Percentiles rank a stretch among this genome's conserved stretches.
Conservation (phyloP, 805 yeast species). For the Pichia nakasei region DNA sequence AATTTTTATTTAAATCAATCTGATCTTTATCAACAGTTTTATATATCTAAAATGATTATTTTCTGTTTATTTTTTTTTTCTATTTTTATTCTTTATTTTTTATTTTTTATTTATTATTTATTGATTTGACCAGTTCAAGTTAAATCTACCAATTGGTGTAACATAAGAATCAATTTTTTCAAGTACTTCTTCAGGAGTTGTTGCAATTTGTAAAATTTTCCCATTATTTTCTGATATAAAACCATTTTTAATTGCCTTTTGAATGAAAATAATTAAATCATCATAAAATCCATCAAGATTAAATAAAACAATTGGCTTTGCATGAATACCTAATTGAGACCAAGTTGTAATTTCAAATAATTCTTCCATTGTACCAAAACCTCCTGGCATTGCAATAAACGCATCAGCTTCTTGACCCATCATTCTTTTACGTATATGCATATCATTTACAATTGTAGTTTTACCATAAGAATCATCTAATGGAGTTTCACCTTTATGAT, state of each 20-base stretch:
- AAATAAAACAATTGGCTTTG: conserved; percentile 69
- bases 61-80: background rate
- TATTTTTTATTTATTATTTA: background rate
- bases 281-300: conserved; percentile 79
- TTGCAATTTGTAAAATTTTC: conserved; percentile 59
- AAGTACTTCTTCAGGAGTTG: conserved; percentile 60
- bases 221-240: conserved; percentile 64
- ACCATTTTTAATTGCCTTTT: conserved; percentile 51
- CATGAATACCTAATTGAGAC: conserved; percentile 83
- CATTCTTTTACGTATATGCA: conserved; percentile 81
- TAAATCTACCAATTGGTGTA: conserved; percentile 66
- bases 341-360: conserved; percentile 85
- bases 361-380: conserved; percentile 86
- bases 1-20: no score
- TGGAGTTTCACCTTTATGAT: conserved; percentile 60
- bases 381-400: conserved; percentile 86
- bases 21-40: no score
- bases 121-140: conserved; percentile 54
- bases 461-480: conserved; percentile 59
- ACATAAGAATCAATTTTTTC: conserved; percentile 49
- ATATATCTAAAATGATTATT: no score
- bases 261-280: conserved; percentile 52
- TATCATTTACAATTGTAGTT: conserved; percentile 74
- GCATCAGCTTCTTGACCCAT: conserved; percentile 78
- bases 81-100: background rate